Conservation (phyloP, 768 basidiomycete genomes). For the Macrocybe gigantea region DNA sequence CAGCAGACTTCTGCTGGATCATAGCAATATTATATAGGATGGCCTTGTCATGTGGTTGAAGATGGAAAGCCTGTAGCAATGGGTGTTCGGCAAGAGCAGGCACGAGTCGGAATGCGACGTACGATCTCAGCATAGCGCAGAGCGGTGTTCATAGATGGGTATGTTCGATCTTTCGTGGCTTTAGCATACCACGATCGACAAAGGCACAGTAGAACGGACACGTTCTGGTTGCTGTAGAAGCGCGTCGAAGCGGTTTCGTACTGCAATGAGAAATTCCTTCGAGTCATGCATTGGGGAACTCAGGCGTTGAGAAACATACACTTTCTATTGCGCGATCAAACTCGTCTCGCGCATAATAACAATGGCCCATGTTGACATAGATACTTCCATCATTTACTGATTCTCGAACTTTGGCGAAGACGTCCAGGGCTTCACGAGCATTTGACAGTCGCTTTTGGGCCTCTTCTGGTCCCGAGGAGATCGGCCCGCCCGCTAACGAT, state of each 20-base stretch:
- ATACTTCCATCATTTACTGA: constrained; percentile 77
- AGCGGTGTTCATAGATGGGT: constrained; percentile 76
- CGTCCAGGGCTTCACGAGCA: constrained; percentile 80
- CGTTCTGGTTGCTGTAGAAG: constrained; percentile 69
- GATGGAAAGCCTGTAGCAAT: constrained; percentile 64
- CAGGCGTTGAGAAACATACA: constrained; percentile 38
- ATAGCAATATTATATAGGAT: constrained; percentile 95
- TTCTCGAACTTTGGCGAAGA: constrained; percentile 90
- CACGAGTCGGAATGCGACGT: constrained; percentile 9
- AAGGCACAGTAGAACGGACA: constrained; percentile 75
- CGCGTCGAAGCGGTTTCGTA: constrained; percentile 88
- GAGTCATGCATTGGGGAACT: neutral
- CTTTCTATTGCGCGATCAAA: constrained; percentile 95
- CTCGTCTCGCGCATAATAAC: constrained; percentile 88
- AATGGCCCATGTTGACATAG: constrained; percentile 95
- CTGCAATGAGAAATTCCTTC: constrained; percentile 31
- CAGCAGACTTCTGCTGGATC: constrained; percentile 95
- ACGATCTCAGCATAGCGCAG: constrained; percentile 80
- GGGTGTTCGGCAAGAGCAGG: constrained; percentile 4
- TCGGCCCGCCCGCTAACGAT: constrained; percentile 47
- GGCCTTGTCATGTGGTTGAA: constrained; percentile 86
- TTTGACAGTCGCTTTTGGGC: constrained; percentile 59
- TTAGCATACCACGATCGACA: constrained; percentile 94
- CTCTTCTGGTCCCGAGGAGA: constrained; percentile 52
- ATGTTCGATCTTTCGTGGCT: constrained; percentile 85